Base-by-base conservation (phyloP, 495 filamentous ascomycete species). In the Neurospora cerealis region DNA sequence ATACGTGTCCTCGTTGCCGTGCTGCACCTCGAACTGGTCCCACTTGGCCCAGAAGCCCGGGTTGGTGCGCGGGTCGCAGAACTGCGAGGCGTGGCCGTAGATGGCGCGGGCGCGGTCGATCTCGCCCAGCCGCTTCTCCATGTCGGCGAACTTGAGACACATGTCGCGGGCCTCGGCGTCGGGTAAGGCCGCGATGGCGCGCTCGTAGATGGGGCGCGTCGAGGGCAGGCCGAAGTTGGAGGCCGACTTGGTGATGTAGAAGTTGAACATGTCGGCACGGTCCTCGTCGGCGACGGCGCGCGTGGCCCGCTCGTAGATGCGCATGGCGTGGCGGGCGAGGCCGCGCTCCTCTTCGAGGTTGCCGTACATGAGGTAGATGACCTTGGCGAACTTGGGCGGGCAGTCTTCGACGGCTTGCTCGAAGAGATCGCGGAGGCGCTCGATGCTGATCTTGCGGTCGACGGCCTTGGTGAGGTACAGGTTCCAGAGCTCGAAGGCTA, bases 401-500 rank as follows among this genome's bases (percentile, higher is more conserved):
- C 93, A 96, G 72, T 91, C 94, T 82, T 98, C 95, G 34, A 99
- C 89, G 4, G 96, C 93, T 85, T 99, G 96, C 82, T 99, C 96
- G 78, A 98, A 99, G 9, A 99, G 89, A 79, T 99, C 96, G 19
- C 96, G 89, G 11, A 99, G 87, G 70, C 96, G 87, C 83, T 99
- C 96, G 77, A 99, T 97, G 72, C 93, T 89, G 77, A 98, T 95
- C 81, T 95, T 94, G 54, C 96, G 92, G 80, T 97, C 95, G 28
- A 97, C 93, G 0, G 96, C 96, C 83, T 98, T 99, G 70, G 94
- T 98, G 73, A 99, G 87, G 80, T 99, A 99, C 42, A 98, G 85
- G 76, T 99, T 99, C 96, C 96, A 99, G 13, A 99, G 86, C 82
- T 99, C 96, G 81, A 98, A 99, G 34, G 96, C 96, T 21, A 98